Base-by-base conservation (phyloP, 257 asterid genomes). In the Capsicum baccatum region DNA sequence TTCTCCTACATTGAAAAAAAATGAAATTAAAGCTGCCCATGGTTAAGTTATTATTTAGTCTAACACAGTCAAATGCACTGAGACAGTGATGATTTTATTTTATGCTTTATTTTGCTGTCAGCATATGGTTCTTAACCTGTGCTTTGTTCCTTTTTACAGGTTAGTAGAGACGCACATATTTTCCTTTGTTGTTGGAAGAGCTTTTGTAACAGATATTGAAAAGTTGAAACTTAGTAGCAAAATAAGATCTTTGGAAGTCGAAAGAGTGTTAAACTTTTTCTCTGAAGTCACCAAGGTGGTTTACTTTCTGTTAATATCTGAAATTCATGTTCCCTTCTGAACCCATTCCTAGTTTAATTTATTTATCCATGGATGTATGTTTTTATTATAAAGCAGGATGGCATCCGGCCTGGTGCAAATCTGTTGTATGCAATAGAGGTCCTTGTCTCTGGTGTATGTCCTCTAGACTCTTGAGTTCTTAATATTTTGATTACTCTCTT, bases 141-240 rank as follows among this genome's bases (percentile, higher is more conserved):
- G 60, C 54, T 68, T 71, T 90, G 81, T 83, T 70, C 58, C 84
- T 68, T 82, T 69, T 90, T 86, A 89, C 97, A 97, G 99, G 94
- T 95, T 97, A 90, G 97, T 97, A 63, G 99, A 97, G 93, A 95
- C 97, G 13, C 99, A 97, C 90, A 93, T 94, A 88, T 97, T 95
- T 91, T 95, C 97, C 81, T 97, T 97, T 90, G 99, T 95, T 87
- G 95, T 95, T 87, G 99, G 99, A 83, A 94, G 99, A 93, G 98
- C 99, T 83, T 92, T 97, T 88, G 99, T 97, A 83, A 90, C 96
- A n/a, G 99, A 97, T 91, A 90, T 97, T 85, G 99, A 97, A 85
- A 97, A 95, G 91, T 88, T 97, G 95, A 97, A 95, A 94, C 90
- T 94, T 68, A 91, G 97, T 92, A 94, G 99, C 91, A 94, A 93